A percentile compares a stretch with the other conserved stretches of the same genome.
phyloP scores from a whole-genome alignment of 371 early-diverging fungal species.

The Capniomyces stellatus region DNA sequence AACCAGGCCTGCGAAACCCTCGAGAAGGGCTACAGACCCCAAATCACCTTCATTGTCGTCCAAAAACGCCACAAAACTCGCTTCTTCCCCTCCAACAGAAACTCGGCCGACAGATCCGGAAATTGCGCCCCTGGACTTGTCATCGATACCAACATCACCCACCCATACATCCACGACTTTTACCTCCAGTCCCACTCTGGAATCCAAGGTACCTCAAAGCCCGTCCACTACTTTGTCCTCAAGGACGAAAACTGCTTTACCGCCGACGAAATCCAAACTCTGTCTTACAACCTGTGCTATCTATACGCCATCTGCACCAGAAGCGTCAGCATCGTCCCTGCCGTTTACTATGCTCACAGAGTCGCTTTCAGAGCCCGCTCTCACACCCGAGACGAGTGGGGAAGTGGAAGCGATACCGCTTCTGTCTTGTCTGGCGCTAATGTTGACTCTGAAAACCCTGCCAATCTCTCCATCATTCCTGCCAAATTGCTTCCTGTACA shows the following conservation, averaged over 20 bases:
- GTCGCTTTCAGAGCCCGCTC: conserved; percentile 65
- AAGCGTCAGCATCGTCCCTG: conserved; percentile 51
- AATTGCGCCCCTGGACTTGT: conserved; percentile 84
- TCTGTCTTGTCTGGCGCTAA: conserved; percentile 9
- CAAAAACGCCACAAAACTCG: conserved; percentile 94
- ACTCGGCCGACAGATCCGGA: conserved; percentile 39
- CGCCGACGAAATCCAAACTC: conserved; percentile 53
- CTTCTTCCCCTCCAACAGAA: conserved; percentile 62
- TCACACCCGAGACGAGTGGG: conserved; percentile 30
- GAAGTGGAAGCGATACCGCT: conserved; percentile 13
- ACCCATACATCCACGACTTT: conserved; percentile 80
- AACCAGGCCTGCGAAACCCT: conserved; percentile 48
- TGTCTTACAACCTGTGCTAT: conserved; percentile 77
- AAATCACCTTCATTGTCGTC: conserved; percentile 79
- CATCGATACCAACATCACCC: conserved; percentile 66
- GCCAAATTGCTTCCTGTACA: conserved; percentile 24
- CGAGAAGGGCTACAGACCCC: conserved; percentile 52
- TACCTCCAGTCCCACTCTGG: conserved; percentile 82
- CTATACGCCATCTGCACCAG: conserved; percentile 73
- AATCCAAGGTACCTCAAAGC: conserved; percentile 78
- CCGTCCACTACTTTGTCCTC: conserved; percentile 75
- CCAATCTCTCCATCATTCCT: conserved; percentile 3
- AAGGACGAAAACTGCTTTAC: conserved; percentile 70
- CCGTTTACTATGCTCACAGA: conserved; percentile 80
- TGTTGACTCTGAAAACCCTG: conserved; percentile 3